Base-by-base conservation (phyloP, 148 eudicot species). In the Silene latifolia region DNA sequence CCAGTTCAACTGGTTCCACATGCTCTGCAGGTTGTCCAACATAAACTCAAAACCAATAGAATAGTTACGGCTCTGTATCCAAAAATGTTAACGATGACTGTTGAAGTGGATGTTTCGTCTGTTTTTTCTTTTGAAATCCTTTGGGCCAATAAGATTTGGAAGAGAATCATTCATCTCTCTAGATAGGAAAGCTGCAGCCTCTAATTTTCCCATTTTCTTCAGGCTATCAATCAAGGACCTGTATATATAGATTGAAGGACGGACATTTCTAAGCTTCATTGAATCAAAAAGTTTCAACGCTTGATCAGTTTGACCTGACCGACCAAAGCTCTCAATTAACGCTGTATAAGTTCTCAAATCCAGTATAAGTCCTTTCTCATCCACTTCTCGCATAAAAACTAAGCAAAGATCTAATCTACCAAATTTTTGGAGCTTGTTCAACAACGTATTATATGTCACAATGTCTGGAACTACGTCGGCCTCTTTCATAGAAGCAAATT, bases 311-410 rank as follows among this genome's bases (percentile, higher is more conserved):
- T 91, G 83, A 63, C 97, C 97, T 48, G 91, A 83, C 65, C 86
- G 84, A 48, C 94, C 97, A 67, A 86, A 90, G 83, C 91, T 79
- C 82, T 91, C 98, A 67, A 93, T 91, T 82, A 93, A 78, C 39
- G 95, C 88, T 63, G 88, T 84, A 79, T 87, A 91, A 53, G 91
- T 88, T 79, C 87, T 82, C 76, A 94, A 78, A 86, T 94, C 97
- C 15, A 86, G 91, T 62, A 83, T 69, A 59, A 94, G 78, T 21
- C 91, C 89, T 64, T 69, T 79, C 72, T 86, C 85, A 74, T 72
- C 63, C 91, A 91, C 83, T 80, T 94, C 95, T 73, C 76, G 87
- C 67, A 85, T 61, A 80, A 76, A 76, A 18, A 75, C 76, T 14
- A 77, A 59, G 79, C 91, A 87, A 74, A 82, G 51, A 79, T 86